These are phyloP conservation scores for Yarrowia porcina DNA, from an alignment of 805 yeast species.

Conservation along the genomic window DNA sequence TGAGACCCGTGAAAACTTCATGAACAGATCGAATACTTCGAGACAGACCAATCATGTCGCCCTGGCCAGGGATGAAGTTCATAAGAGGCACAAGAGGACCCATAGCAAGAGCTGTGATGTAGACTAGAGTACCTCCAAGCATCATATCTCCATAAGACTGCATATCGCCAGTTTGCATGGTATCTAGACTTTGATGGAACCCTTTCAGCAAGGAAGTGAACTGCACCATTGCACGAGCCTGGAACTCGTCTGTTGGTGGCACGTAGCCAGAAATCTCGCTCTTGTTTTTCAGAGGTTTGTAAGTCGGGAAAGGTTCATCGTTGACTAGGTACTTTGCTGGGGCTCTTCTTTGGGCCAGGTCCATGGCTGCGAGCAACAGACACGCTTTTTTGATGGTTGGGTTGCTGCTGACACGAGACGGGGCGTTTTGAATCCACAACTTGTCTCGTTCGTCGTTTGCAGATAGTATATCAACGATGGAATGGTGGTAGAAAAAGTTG, in stretches of 20 bases:
- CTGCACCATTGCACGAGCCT: not conserved
- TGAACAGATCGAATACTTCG: not conserved
- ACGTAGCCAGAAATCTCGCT: not conserved
- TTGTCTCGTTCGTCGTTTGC: not conserved
- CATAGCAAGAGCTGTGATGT: not conserved
- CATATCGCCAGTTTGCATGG: not conserved
- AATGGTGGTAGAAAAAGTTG: conserved; percentile 6
- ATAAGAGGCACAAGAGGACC: not conserved
- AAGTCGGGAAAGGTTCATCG: not conserved
- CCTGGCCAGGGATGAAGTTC: not conserved
- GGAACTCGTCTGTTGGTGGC: not conserved
- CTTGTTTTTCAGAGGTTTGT: not conserved
- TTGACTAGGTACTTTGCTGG: not conserved
- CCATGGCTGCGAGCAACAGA: not conserved
- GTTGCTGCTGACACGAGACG: not conserved
- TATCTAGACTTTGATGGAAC: not conserved
- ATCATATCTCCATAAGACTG: not conserved
- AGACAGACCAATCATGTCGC: not conserved
- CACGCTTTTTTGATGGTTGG: not conserved
- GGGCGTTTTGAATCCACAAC: not conserved
- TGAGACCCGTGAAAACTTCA: not conserved
- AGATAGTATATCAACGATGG: not conserved
- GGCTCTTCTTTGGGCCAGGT: not conserved
- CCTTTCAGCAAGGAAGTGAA: not conserved
- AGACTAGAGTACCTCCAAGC: not conserved